Evolutionary conservation across 2,329 filamentous ascomycete genomes (phyloP), one percentile per base, ranked within the genome.

Genomic region (Phyllosticta citrichinensis): DNA sequence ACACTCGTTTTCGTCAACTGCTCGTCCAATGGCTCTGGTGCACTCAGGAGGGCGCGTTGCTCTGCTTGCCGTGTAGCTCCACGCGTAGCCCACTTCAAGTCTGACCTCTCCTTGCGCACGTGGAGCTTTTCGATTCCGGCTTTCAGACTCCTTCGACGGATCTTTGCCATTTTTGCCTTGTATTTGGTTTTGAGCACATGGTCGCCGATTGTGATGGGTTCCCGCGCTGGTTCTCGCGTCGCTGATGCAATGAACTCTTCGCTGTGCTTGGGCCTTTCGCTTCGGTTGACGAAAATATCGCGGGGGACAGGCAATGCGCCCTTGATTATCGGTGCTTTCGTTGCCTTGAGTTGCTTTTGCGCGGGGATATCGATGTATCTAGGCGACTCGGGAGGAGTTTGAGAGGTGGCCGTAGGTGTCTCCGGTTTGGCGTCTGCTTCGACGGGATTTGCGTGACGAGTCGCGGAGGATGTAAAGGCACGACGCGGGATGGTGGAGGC

Each of bases 291-390:
- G 77, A 97, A 97, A 65, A 97, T 77, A 61, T 89, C 82, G 64
- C 92, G 87, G 40, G 94, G 93, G 0, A 91, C 80, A 9, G 94
- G 94, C 0, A 99, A 82, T 62, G 87, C 84, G 66, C 94, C 94
- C 72, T 91, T 91, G 35, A 91, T 73, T 11, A 67, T 65, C 17
- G 75, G 77, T 62, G 77, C 77, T 57, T 72, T 69, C 3, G 77
- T 75, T 52, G 77, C 74, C n/a, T 83, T 80, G 57, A 87, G 84
- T 72, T 96, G 91, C n/a, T 85, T 82, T 56, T 88, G 83, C 66
- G 81, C 80, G 55, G 92, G 93, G 60, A 97, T 80, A 66, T 90
- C 85, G 76, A 97, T 88, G 79, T 88, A 97, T 65, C 83, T 83
- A 55, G 94, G 93, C 40, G 91, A 96, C 72, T 97, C 89, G 56